A percentile compares a stretch with the other conserved stretches of the same genome.
phyloP scores from a whole-genome alignment of 495 filamentous ascomycete genomes.

The Pyrenopolyporus hunteri region DNA sequence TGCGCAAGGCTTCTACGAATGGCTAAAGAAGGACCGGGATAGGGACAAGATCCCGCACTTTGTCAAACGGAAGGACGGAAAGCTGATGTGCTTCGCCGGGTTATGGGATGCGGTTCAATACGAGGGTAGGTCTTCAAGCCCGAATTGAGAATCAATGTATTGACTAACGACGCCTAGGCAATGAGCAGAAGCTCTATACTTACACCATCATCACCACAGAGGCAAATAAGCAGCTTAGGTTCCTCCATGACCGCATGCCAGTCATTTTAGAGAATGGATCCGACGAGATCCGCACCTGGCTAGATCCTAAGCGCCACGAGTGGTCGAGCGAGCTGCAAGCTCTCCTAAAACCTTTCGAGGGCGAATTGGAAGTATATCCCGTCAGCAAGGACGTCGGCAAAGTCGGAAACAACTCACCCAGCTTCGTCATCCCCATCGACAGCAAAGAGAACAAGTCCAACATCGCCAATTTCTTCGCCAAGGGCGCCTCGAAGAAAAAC shows the following conservation, averaged over 20 bases:
- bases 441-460: conserved; percentile 87
- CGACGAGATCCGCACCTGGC: conserved; percentile 74
- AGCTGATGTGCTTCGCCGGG: conserved; percentile 87
- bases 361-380: conserved; percentile 82
- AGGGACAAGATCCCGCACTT: conserved; percentile 86
- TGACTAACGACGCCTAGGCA: conserved; percentile 42
- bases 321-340: conserved; percentile 83
- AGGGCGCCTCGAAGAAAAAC: conserved; percentile 41
- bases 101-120: conserved; percentile 89
- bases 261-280: conserved; percentile 83
- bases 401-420: conserved; percentile 87
- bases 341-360: conserved; percentile 75
- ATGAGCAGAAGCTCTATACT: conserved; percentile 73
- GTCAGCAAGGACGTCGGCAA: conserved; percentile 92
- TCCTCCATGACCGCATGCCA: conserved; percentile 94
- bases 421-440: conserved; percentile 80
- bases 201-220: conserved; percentile 93
- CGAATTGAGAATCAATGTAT: background rate
- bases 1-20: conserved; percentile 95
- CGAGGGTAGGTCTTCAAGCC: conserved; percentile 60
- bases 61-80: conserved; percentile 78
- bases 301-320: conserved; percentile 70
- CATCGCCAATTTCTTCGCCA: conserved; percentile 90
- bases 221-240: conserved; percentile 77
- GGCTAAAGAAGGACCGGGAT: conserved; percentile 79